phyloP scores from a whole-genome alignment of 768 basidiomycete species.

The Rhizopogon vesiculosus region DNA sequence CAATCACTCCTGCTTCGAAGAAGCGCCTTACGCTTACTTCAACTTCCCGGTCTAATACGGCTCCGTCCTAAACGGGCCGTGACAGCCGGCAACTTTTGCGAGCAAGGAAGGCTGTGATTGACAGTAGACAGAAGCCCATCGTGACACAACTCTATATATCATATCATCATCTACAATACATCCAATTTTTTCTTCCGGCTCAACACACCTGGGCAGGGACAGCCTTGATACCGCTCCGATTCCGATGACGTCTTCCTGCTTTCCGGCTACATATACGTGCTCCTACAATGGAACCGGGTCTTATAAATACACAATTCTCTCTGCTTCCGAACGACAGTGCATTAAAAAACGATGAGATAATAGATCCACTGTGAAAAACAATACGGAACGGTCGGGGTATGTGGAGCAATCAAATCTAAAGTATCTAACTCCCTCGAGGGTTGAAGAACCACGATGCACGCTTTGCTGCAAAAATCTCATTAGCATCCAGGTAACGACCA shows the following conservation, averaged over 20 bases:
- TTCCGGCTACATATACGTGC: too few relatives aligned
- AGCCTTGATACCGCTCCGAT: background rate
- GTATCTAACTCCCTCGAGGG: constrained; percentile 51
- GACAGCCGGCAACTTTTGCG: background rate
- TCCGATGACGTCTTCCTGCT: background rate
- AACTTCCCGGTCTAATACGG: background rate
- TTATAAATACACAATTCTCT: too few relatives aligned
- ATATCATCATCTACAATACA: background rate
- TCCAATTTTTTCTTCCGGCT: constrained; percentile 13
- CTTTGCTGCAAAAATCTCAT: constrained; percentile 57
- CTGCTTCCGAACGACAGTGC: constrained; percentile 4
- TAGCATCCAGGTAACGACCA: constrained; percentile 14
- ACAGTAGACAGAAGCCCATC: background rate
- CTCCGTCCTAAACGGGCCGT: background rate
- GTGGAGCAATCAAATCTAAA: constrained; percentile 4
- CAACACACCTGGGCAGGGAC: constrained; percentile 21
- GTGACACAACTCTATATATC: constrained; percentile 21
- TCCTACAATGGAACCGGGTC: too few relatives aligned
- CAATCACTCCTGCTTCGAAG: constrained; percentile 9
- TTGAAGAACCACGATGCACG: constrained; percentile 94
- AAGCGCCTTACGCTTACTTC: background rate
- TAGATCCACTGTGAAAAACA: constrained; percentile 20
- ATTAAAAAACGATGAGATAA: constrained; percentile 22
- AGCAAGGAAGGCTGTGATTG: too few relatives aligned
- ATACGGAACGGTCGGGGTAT: constrained; percentile 9